These are phyloP conservation scores for Dacryopinax primogenitus DNA, from an alignment of 768 basidiomycete species.

Conservation along the genomic window DNA sequence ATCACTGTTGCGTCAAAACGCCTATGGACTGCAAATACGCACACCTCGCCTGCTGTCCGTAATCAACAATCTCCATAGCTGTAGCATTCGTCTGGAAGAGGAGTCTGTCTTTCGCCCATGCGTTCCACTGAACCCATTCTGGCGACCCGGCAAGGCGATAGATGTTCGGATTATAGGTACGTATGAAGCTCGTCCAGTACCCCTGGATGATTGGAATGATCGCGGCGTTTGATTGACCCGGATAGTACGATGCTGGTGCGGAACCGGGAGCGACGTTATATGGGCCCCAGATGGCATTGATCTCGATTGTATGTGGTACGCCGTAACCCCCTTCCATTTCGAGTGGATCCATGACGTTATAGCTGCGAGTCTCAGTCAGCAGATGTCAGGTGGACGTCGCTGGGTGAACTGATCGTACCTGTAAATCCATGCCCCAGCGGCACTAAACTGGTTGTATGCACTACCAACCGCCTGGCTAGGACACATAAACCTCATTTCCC, in stretches of 20 bases:
- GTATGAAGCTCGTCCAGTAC: not conserved
- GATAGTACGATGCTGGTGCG: not conserved
- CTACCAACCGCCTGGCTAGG: not conserved
- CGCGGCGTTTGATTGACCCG: not conserved
- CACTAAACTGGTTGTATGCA: not conserved
- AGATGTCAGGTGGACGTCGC: not conserved
- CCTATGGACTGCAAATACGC: not conserved
- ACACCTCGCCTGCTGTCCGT: not conserved
- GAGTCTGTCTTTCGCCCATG: not conserved
- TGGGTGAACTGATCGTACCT: not conserved
- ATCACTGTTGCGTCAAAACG: not conserved
- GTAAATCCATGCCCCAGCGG: not conserved
- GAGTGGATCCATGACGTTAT: not conserved
- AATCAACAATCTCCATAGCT: not conserved
- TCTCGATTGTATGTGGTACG: conserved; percentile 1
- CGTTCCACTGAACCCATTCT: not conserved
- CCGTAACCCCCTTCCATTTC: not conserved
- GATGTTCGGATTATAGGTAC: not conserved
- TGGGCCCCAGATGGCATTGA: conserved; percentile 4
- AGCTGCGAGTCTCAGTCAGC: not conserved
- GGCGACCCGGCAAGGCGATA: not conserved
- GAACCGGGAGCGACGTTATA: not conserved
- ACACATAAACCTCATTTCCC: not conserved
- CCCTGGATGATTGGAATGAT: not conserved
- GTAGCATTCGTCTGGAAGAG: conserved; percentile 3